Conservation (phyloP, 805 yeast genomes). For the Metschnikowia kofuensis region DNA sequence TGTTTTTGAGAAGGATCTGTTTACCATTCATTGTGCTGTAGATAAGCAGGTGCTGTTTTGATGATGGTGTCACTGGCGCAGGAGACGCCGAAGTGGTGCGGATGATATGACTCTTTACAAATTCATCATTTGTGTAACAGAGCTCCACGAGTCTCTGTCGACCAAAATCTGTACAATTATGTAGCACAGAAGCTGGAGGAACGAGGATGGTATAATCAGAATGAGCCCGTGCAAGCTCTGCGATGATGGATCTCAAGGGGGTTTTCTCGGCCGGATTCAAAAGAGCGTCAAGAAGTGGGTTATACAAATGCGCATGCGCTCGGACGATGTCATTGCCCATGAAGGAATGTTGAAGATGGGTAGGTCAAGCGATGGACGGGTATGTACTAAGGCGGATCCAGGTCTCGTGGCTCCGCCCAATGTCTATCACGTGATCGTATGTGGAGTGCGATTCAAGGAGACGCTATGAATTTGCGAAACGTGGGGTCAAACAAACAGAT, state of each 20-base stretch:
- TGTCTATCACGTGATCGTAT: too few species aligned
- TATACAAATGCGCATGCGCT: constrained; percentile 31
- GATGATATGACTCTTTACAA: constrained; percentile 61
- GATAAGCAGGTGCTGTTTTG: constrained; percentile 39
- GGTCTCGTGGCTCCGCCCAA: too few species aligned
- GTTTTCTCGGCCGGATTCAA: constrained; percentile 52
- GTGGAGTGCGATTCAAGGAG: too few species aligned
- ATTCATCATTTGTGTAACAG: constrained; percentile 54
- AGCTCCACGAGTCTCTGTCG: constrained; percentile 41
- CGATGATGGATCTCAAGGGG: constrained; percentile 46
- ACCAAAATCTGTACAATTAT: constrained; percentile 29
- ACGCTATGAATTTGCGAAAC: too few species aligned
- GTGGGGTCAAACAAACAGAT: too few species aligned
- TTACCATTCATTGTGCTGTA: constrained; percentile 55
- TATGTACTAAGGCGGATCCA: too few species aligned
- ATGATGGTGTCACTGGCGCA: constrained; percentile 21
- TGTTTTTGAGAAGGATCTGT: constrained; percentile 55
- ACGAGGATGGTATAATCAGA: constrained; percentile 58
- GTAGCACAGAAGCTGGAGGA: constrained; percentile 54
- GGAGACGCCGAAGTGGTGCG: constrained; percentile 24
- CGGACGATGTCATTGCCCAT: constrained; percentile 2
- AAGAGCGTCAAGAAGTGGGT: constrained; percentile 62
- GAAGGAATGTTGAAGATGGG: not conserved
- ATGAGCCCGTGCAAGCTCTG: constrained; percentile 41
- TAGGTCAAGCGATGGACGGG: too few species aligned